A percentile compares a stretch with the other conserved stretches of the same genome.
phyloP scores from a whole-genome alignment of 192 early-diverging fungal genomes.

The Mycoemilia scoparia region DNA sequence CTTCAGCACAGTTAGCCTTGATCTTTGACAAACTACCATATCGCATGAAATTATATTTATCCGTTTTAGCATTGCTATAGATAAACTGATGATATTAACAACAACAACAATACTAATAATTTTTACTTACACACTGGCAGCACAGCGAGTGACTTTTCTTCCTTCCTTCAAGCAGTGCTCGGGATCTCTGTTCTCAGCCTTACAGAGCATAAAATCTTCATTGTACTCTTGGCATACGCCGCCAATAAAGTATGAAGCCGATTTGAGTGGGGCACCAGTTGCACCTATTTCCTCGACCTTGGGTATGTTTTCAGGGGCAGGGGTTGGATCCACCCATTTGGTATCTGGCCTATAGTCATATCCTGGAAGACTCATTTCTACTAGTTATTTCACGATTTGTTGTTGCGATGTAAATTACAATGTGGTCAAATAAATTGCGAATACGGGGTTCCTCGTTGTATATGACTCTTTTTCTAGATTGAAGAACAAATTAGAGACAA shows the following conservation, averaged over 20 bases:
- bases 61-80: too few relatives aligned
- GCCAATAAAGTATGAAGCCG: constrained; percentile 82
- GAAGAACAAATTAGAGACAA: too few relatives aligned
- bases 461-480: too few relatives aligned
- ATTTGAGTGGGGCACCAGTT: constrained; percentile 81
- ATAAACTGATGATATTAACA: not conserved
- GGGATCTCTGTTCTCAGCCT: constrained; percentile 76
- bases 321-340: constrained; percentile 67
- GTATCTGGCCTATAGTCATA: constrained; percentile 4
- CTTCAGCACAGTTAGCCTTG: constrained; percentile 68
- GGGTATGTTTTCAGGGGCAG: constrained; percentile 47
- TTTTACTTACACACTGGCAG: constrained; percentile 57
- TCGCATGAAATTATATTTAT: too few relatives aligned
- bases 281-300: constrained; percentile 73
- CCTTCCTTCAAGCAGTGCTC: constrained; percentile 85
- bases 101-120: constrained; percentile 6
- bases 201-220: constrained; percentile 96
- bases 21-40: constrained; percentile 75
- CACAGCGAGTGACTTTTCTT: constrained; percentile 88
- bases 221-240: constrained; percentile 77
- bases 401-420: too few relatives aligned
- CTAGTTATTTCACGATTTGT: too few relatives aligned
- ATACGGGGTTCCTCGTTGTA: too few relatives aligned
- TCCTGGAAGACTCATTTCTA: too few relatives aligned
- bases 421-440: too few relatives aligned